These are phyloP conservation scores for Chlorella sp. DNA, from an alignment of 139 green algal genomes.

Conservation along the genomic window DNA sequence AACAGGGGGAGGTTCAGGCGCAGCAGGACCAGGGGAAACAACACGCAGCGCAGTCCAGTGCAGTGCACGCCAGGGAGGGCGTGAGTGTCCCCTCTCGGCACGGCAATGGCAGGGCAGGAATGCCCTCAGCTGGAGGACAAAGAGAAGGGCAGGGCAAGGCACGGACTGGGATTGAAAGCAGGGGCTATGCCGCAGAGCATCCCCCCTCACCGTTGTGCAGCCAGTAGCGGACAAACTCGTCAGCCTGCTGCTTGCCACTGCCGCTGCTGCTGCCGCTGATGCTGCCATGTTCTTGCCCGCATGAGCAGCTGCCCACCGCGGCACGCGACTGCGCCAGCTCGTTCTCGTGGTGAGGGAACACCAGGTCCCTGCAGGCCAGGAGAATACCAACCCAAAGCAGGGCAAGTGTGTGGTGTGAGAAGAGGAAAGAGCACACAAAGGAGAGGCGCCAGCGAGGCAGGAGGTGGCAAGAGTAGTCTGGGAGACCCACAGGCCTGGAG, in stretches of 20 bases:
- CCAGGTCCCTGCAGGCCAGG: conserved; percentile 64
- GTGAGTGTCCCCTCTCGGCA: no score
- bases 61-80: no score
- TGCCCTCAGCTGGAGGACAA: no score
- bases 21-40: neutral
- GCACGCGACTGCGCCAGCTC: conserved; percentile 80
- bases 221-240: conserved; percentile 93
- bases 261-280: neutral
- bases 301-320: conserved; percentile 48
- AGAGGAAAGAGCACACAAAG: no score
- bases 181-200: neutral
- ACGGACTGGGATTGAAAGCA: no score
- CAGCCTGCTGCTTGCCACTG: conserved; percentile 18
- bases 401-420: no score
- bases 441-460: no score
- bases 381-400: neutral
- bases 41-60: neutral
- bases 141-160: no score
- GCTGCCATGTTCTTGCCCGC: conserved; percentile 35
- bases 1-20: neutral
- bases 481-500: no score
- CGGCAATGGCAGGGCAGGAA: no score
- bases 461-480: no score
- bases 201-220: conserved; percentile 90
- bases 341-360: conserved; percentile 99